These are phyloP conservation scores for Sanghuangporus weigelae DNA, from an alignment of 1,284 basidiomycete genomes.

Conservation along the genomic window DNA sequence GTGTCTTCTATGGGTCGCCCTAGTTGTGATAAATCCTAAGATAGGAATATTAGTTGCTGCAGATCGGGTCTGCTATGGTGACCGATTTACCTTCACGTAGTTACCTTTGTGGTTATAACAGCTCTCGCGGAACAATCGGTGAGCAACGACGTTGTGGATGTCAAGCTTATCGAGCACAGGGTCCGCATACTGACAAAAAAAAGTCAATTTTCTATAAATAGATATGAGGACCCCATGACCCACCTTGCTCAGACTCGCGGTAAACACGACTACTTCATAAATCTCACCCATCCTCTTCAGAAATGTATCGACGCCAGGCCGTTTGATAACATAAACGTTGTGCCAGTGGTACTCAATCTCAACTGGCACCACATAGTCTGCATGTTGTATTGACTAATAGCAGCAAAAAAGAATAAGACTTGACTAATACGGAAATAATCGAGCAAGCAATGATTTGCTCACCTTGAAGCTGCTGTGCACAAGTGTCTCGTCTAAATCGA, in stretches of 20 bases:
- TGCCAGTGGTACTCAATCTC: slow-evolving; percentile 98
- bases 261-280: slow-evolving; percentile 98
- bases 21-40: slow-evolving; percentile 91
- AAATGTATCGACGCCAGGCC: slow-evolving; percentile 96
- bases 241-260: slow-evolving; percentile 94
- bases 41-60: slow-evolving; percentile 17
- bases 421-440: neutral
- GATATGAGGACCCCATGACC: slow-evolving; percentile 21
- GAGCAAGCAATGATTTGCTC: slow-evolving; percentile 17
- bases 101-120: slow-evolving; percentile 99
- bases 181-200: slow-evolving; percentile 78
- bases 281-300: slow-evolving; percentile 96
- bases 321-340: slow-evolving; percentile 98
- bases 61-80: neutral
- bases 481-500: slow-evolving; percentile 94
- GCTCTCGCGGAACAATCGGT: slow-evolving; percentile 95
- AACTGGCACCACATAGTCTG: slow-evolving; percentile 98
- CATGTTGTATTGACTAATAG: slow-evolving; percentile 83
- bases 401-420: slow-evolving; percentile 7
- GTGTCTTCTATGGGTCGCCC: slow-evolving; percentile 89
- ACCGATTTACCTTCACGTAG: slow-evolving; percentile 83
- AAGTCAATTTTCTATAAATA: slow-evolving; percentile 11
- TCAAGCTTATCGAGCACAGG: slow-evolving; percentile 98
- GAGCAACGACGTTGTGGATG: slow-evolving; percentile 86
- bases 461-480: slow-evolving; percentile 94